phyloP scores from a whole-genome alignment of 1,284 basidiomycete genomes.

The Microbotryum lychnidis-dioicae region DNA sequence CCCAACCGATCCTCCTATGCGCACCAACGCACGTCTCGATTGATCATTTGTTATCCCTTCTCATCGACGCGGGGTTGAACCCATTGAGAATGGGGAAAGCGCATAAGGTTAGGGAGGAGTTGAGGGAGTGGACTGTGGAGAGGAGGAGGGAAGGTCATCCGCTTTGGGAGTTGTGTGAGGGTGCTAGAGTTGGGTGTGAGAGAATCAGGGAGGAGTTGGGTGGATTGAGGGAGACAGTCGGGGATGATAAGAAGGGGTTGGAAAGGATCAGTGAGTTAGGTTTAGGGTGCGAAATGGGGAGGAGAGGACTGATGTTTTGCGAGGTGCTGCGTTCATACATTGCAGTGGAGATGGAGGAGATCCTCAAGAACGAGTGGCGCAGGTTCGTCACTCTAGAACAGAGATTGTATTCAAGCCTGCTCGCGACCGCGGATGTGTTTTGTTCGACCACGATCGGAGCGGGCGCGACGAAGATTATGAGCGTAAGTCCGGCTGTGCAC shows the following conservation, averaged over 20 bases:
- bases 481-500: conserved; percentile 3
- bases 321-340: too few species aligned
- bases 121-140: conserved; percentile 58
- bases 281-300: not conserved
- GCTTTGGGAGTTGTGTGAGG: conserved; percentile 46
- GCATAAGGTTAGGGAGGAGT: conserved; percentile 53
- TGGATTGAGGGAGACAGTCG: conserved; percentile 33
- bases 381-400: conserved; percentile 35
- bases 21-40: conserved; percentile 92
- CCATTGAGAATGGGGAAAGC: conserved; percentile 67
- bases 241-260: conserved; percentile 39
- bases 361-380: conserved; percentile 32
- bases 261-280: not conserved
- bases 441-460: conserved; percentile 39
- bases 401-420: conserved; percentile 38
- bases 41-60: conserved; percentile 79
- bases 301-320: not conserved
- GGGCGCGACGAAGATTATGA: conserved; percentile 26
- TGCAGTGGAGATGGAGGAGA: conserved; percentile 30
- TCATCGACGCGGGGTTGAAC: conserved; percentile 55
- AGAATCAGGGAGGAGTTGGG: conserved; percentile 17
- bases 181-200: conserved; percentile 39
- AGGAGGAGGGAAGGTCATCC: conserved; percentile 40
- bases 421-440: conserved; percentile 41
- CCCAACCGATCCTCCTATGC: conserved; percentile 75